Evolutionary conservation across 768 basidiomycete genomes (phyloP), one percentile per base, ranked within the genome.

Genomic region (Tephrocybe rancida): DNA sequence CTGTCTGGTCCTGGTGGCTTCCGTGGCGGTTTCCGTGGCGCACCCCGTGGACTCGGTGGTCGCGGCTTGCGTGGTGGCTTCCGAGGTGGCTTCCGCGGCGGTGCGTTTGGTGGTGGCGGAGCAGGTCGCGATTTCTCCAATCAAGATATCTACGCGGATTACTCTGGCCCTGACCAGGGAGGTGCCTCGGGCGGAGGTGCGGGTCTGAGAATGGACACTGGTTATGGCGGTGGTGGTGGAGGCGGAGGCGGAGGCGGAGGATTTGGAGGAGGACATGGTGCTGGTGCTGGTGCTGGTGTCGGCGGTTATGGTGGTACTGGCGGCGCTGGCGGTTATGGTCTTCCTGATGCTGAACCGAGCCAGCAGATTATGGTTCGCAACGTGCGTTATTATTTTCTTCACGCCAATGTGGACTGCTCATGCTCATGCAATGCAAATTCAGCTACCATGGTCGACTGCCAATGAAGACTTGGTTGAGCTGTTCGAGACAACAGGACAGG

Each of bases 321-420:
- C 34, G 67, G 67, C 21, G 70, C 66, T 4, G 70, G 69, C 13
- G 70, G 70, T 14, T 82, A 75, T 58, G 66, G 53, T 18, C 1
- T 54, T n/a, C 47, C 72, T 13, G 86, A 85, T 45, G 79, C 90
- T 2, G 91, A 95, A 62, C 95, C 95, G 3, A 95, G 89, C 67
- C 91, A 94, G 68, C 96, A 99, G 75, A 98, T 99, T 66, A 91
- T 96, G 85, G 95, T 98, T 62, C 88, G 93, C 72, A 99, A 99
- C 70, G 96, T 97, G 69, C 70, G 96, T 87, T 11, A 42, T 22
- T 25, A 22, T 54, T 54, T 27, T n/a, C 14, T 44, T 24, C 30
- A 22, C 11, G 41, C 13, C 19, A 5, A 27, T 1, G 16, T 32
- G 38, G 16, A 37, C 37, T 32, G 10, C 30, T 32, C 4, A 14